These are phyloP conservation scores for Neonectria faginata DNA, from an alignment of 2,329 filamentous ascomycete genomes.

Conservation along the genomic window DNA sequence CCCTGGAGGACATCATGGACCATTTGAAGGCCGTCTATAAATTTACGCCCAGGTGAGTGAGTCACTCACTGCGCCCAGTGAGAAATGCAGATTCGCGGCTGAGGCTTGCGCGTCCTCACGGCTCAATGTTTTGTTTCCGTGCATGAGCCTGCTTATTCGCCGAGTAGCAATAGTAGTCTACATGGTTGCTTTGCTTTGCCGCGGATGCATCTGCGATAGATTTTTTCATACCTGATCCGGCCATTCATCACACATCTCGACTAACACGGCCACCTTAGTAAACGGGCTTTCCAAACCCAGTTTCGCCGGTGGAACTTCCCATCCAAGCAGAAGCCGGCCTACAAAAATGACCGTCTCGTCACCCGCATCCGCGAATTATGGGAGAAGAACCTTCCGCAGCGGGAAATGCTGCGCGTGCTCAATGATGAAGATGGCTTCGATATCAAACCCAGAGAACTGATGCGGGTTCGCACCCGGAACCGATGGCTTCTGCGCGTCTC, in stretches of 20 bases:
- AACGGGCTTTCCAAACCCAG: slow-evolving; percentile 80
- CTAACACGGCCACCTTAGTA: slow-evolving; percentile 60
- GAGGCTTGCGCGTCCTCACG: slow-evolving; percentile 2
- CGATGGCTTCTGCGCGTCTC: slow-evolving; percentile 73
- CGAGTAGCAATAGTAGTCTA: slow-evolving; percentile 4
- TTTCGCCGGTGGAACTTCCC: slow-evolving; percentile 86
- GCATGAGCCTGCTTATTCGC: neutral
- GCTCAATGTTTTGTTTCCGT: neutral
- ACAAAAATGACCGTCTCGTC: slow-evolving; percentile 76
- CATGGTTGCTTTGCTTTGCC: neutral
- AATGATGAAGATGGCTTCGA: slow-evolving; percentile 77
- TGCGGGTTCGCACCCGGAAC: slow-evolving; percentile 76
- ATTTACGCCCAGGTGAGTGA: slow-evolving; percentile 78
- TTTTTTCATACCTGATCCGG: neutral
- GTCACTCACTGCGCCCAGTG: slow-evolving; percentile 33
- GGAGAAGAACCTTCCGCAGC: slow-evolving; percentile 78
- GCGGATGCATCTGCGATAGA: neutral
- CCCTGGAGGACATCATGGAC: slow-evolving; percentile 79
- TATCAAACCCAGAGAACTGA: slow-evolving; percentile 77
- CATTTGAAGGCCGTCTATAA: slow-evolving; percentile 73
- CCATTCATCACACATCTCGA: slow-evolving; percentile 6
- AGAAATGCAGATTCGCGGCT: neutral
- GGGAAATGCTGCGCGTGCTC: slow-evolving; percentile 78
- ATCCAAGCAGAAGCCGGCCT: slow-evolving; percentile 76
- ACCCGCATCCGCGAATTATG: slow-evolving; percentile 80